Evolutionary conservation across 345 rosid species (phyloP), one percentile per base, ranked within the genome.

Genomic region (Sonneratia alba): DNA sequence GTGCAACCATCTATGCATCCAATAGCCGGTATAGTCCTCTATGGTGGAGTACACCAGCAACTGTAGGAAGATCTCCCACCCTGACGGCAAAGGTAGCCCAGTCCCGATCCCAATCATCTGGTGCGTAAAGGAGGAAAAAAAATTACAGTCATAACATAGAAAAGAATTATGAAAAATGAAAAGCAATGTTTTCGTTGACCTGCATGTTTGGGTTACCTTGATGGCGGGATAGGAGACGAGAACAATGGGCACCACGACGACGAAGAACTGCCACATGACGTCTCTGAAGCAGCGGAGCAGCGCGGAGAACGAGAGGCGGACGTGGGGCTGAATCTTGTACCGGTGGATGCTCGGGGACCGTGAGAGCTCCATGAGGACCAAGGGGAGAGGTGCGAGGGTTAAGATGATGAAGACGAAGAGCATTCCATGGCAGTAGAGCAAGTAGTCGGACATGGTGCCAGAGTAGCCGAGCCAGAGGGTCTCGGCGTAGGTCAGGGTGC

Each of bases 241-340:
- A 74, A 91, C 97, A 71, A 94, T 74, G 7, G 98, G 97, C 63
- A 87, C 89, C 55, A 94, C 96, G 62, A 94, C 85, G 67, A 86
- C 63, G 49, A 88, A 75, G 76, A 94, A 94, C 91, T 85, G 86
- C 66, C 74, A 72, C 93, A 91, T 83, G 63, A 91, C 98, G 81
- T 88, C 91, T 84, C 72, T 88, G 74, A 89, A 94, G 72, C 98
- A 94, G 32, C 56, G 59, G 67, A 91, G 42, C 83, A 88, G 86
- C 36, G 89, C 95, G 6, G 86, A 68, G 0, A 70, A 36, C 1
- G 98, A 84, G 57, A 88, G 63, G 66, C 80, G 77, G 15, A 88
- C 96, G 67, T 88, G 90, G 36, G 97, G 95, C 79, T 94, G 98
- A 82, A 94, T 91, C 93, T 94, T 94, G 85, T 82, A 85, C 70